phyloP scores from a whole-genome alignment of 257 asterid species.

The Buddleja alternifolia region DNA sequence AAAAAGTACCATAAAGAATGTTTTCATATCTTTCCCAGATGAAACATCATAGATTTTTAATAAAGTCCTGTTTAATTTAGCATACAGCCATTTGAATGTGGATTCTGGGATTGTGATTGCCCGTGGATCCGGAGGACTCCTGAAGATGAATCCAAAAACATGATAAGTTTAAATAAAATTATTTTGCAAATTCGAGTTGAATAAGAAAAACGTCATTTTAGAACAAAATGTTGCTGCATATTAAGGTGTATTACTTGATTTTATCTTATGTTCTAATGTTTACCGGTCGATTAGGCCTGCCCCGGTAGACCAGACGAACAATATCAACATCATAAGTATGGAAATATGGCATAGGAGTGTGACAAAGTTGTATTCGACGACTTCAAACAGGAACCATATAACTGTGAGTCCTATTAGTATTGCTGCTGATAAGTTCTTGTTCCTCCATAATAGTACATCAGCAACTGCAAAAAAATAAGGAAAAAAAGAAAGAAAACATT shows the following conservation, averaged over 20 bases:
- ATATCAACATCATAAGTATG: slow-evolving; percentile 51
- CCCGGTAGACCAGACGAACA: slow-evolving; percentile 74
- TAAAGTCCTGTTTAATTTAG: slow-evolving; percentile 49
- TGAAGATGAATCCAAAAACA: slow-evolving; percentile 10
- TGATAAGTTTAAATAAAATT: too few relatives aligned
- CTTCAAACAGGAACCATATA: slow-evolving; percentile 80
- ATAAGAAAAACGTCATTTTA: not conserved
- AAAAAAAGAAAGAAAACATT: not conserved
- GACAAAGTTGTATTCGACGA: slow-evolving; percentile 68
- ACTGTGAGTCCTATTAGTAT: slow-evolving; percentile 55
- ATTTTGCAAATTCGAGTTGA: too few relatives aligned
- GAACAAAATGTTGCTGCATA: too few relatives aligned
- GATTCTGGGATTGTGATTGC: slow-evolving; percentile 63
- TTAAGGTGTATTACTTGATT: too few relatives aligned
- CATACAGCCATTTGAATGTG: slow-evolving; percentile 61
- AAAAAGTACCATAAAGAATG: slow-evolving; percentile 61
- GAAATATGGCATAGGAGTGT: slow-evolving; percentile 60
- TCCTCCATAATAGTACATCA: slow-evolving; percentile 70
- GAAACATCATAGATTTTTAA: slow-evolving; percentile 58
- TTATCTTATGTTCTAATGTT: too few relatives aligned
- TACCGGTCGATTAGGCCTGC: slow-evolving; percentile 66
- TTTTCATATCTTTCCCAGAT: slow-evolving; percentile 74
- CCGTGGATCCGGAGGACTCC: slow-evolving; percentile 67
- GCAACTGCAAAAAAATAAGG: too few relatives aligned
- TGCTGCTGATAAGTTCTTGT: slow-evolving; percentile 71